Evolutionary conservation across 768 basidiomycete species (phyloP).

Genomic region (Termitomyces heimii): DNA sequence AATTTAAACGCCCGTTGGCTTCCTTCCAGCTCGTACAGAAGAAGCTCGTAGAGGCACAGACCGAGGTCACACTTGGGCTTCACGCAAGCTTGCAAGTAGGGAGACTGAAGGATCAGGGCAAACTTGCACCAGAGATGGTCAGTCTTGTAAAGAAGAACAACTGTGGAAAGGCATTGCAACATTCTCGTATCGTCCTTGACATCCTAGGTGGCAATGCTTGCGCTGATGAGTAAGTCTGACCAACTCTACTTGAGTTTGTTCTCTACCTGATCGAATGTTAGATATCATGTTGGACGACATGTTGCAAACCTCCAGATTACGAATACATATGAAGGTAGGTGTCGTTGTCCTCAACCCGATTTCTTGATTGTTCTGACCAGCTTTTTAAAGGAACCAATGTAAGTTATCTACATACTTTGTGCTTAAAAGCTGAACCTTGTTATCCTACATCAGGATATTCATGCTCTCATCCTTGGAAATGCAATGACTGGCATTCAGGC

Average conservation of each 20-base stretch:
- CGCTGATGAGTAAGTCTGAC: constrained; percentile 72
- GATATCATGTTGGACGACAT: constrained; percentile 92
- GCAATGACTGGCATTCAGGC: constrained; percentile 88
- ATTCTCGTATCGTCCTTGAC: constrained; percentile 77
- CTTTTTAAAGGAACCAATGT: constrained; percentile 50
- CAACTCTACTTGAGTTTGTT: not conserved
- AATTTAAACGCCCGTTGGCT: constrained; percentile 86
- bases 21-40: constrained; percentile 98
- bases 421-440: constrained; percentile 7
- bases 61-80: constrained; percentile 75
- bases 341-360: not conserved
- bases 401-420: constrained; percentile 18
- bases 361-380: not conserved
- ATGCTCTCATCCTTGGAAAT: constrained; percentile 89
- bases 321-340: constrained; percentile 86
- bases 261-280: constrained; percentile 19
- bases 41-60: constrained; percentile 93
- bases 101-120: constrained; percentile 75
- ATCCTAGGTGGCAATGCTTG: constrained; percentile 93
- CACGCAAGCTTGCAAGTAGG: constrained; percentile 77
- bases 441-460: constrained; percentile 70
- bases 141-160: constrained; percentile 95
- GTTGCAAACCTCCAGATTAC: constrained; percentile 94
- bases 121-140: constrained; percentile 84
- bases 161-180: constrained; percentile 86